Evolutionary conservation across 441 rosid species (phyloP).

Genomic region (Pelargonium citronellum): DNA sequence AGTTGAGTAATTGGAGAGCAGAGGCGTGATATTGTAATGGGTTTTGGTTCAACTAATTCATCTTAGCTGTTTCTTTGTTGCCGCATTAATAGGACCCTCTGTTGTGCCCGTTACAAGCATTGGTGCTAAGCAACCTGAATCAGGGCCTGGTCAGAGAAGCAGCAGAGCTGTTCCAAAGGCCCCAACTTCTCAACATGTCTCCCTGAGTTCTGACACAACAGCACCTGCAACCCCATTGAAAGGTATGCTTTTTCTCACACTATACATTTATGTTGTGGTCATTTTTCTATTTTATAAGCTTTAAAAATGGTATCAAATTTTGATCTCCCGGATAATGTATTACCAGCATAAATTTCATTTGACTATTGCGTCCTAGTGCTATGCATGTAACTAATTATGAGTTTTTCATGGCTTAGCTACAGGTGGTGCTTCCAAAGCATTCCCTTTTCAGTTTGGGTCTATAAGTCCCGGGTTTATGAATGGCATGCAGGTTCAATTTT

Average conservation of each 20-base stretch:
- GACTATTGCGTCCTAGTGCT: background rate
- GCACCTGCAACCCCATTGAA: slow-evolving; percentile 43
- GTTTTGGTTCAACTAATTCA: background rate
- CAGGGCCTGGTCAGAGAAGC: slow-evolving; percentile 36
- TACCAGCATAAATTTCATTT: background rate
- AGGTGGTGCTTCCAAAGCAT: slow-evolving; percentile 59
- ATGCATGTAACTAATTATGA: slow-evolving; percentile 19
- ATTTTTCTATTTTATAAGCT: slow-evolving; percentile 11
- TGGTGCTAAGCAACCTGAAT: slow-evolving; percentile 39
- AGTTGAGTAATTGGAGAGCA: background rate
- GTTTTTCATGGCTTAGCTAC: slow-evolving; percentile 28
- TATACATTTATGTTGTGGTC: slow-evolving; percentile 35
- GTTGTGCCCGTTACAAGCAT: slow-evolving; percentile 37
- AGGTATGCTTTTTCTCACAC: slow-evolving; percentile 32
- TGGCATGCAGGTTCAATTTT: slow-evolving; percentile 55
- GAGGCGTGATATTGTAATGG: background rate
- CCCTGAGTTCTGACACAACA: slow-evolving; percentile 43
- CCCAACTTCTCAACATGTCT: slow-evolving; percentile 66
- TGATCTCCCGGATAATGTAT: background rate
- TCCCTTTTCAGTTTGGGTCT: slow-evolving; percentile 83
- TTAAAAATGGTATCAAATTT: background rate
- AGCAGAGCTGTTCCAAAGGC: slow-evolving; percentile 63
- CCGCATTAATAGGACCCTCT: slow-evolving; percentile 34
- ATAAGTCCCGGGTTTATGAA: slow-evolving; percentile 71
- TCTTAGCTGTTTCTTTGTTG: background rate